Evolutionary conservation across 345 rosid species (phyloP).

Genomic region (Sonneratia alba): DNA sequence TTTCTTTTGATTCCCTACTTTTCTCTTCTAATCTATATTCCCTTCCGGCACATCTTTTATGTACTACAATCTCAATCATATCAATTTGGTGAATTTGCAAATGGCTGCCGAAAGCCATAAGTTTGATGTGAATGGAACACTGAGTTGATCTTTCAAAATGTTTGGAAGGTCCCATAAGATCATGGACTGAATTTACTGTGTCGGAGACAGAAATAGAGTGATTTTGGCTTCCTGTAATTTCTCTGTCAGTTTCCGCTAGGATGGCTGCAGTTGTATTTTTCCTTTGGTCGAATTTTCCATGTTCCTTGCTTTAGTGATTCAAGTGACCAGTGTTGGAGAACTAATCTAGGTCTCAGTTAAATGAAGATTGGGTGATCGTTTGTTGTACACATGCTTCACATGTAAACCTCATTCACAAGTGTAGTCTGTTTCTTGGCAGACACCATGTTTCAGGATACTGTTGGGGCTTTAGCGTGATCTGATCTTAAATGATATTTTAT

Average conservation of each 20-base stretch:
- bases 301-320: not conserved
- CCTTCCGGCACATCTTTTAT: not conserved
- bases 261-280: not conserved
- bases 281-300: not conserved
- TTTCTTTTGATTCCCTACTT: not conserved
- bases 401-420: not conserved
- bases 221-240: not conserved
- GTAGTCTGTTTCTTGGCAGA: not conserved
- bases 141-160: not conserved
- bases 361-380: no score
- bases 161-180: not conserved
- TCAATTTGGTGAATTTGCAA: not conserved
- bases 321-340: not conserved
- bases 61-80: not conserved
- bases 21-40: not conserved
- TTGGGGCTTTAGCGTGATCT: not conserved
- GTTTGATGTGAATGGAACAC: not conserved
- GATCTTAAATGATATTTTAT: not conserved
- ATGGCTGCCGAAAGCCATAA: not conserved
- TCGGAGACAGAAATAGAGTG: not conserved
- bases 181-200: not conserved
- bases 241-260: not conserved
- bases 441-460: not conserved
- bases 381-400: no score
- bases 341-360: not conserved